These are phyloP conservation scores for Nicotiana undulata DNA, from an alignment of 257 asterid genomes.

Conservation along the genomic window DNA sequence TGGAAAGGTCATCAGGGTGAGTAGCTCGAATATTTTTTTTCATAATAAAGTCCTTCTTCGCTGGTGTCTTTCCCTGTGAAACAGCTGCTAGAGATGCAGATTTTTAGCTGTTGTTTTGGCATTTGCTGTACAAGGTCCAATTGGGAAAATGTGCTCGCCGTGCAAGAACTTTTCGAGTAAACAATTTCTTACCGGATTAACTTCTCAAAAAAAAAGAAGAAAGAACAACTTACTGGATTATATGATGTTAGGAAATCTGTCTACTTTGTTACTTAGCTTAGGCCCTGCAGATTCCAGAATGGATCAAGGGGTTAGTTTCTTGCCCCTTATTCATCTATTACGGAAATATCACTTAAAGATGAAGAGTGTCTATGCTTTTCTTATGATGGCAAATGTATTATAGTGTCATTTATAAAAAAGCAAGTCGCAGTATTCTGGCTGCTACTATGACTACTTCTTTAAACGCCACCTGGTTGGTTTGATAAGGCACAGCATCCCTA, in stretches of 20 bases:
- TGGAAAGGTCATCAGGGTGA: constrained; percentile 95
- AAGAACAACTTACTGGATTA: neutral
- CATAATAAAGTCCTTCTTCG: neutral
- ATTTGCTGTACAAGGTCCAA: neutral
- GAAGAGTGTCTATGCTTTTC: neutral
- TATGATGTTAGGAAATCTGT: neutral
- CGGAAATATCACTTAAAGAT: neutral
- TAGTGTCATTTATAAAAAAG: neutral
- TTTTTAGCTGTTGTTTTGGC: neutral
- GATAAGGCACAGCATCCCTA: neutral
- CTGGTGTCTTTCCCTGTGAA: neutral
- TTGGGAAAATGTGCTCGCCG: neutral
- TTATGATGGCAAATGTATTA: neutral
- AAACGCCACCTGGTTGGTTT: neutral
- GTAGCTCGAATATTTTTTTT: constrained; percentile 8
- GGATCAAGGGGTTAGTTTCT: neutral
- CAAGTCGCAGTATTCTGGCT: neutral
- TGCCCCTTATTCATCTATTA: neutral
- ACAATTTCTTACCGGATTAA: neutral
- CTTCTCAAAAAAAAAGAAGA: neutral
- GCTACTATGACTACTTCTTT: neutral
- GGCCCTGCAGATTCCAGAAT: neutral
- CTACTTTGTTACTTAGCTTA: neutral
- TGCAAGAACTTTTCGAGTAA: neutral
- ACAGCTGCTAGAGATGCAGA: neutral